Base-by-base conservation (phyloP, 805 yeast genomes). In the Myxozyma udenii region DNA sequence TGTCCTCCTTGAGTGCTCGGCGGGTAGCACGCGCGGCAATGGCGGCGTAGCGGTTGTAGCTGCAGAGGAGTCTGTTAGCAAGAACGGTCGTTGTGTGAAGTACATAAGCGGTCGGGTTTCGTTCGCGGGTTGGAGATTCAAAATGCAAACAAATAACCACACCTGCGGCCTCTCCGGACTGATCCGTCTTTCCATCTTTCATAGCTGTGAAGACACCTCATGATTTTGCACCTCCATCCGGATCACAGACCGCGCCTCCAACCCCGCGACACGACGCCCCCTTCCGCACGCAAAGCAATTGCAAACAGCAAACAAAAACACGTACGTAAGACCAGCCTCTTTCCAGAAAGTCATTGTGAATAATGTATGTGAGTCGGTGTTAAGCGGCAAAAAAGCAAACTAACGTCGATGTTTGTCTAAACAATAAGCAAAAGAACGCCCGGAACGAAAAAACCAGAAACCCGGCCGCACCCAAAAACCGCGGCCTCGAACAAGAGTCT, bases 11-110 rank as follows among this genome's bases (percentile, higher is more conserved):
- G 70, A 91, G 80, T 46, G 96, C 84, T 65, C 78, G 76, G 77
- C 97, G 88, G 64, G 88, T 80, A 58, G 95, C 80, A 70, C 82
- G 82, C 67, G 96, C 95, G 67, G 96, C 87, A 68, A 91, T 78
- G 62, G 95, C 80, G 71, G 90, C 78, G 74, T 91, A 91, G 71
- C 84, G 86, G 85, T 87, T 87, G 77, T 85, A 81, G 61, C 85
- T 79, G 58, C 24, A 42, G 23, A 37, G 21, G 16, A 9, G 33
- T 9, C 12, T 9, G 33, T 28, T 14, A 28, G 33, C 9, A 9
- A 9, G 33, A 28, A 28, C n/a, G n/a, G n/a, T n/a, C n/a, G n/a
- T n/a, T n/a, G n/a, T n/a, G n/a, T n/a, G n/a, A n/a, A n/a, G n/a
- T n/a, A n/a, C n/a, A n/a, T n/a, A n/a, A n/a, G n/a, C n/a, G n/a